Conservation (phyloP, 192 early-diverging fungal genomes). For the Polychytrium aggregatum region DNA sequence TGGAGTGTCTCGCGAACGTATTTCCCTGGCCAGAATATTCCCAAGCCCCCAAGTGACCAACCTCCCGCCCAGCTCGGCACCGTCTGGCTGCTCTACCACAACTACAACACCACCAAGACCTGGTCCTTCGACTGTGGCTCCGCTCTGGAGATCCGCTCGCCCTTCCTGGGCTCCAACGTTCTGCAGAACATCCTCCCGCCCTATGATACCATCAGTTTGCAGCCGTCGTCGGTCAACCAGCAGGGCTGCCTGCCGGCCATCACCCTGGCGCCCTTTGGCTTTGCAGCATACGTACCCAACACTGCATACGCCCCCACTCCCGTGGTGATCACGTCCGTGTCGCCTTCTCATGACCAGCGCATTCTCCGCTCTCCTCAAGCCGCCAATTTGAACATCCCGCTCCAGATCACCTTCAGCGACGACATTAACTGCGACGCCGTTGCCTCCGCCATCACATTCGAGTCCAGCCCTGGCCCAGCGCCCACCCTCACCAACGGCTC, state of each 20-base stretch:
- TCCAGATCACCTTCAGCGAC: background rate
- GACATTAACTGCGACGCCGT: background rate
- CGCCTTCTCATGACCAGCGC: background rate
- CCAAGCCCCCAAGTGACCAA: background rate
- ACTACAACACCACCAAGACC: conserved; percentile 1
- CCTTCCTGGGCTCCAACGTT: conserved; percentile 1
- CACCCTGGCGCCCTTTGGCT: background rate
- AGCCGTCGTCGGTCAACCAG: too few species aligned
- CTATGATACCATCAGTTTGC: conserved; percentile 1
- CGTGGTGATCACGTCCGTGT: background rate
- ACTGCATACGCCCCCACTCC: too few species aligned
- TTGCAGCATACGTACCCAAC: background rate
- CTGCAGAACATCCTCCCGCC: conserved; percentile 5
- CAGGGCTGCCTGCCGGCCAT: background rate
- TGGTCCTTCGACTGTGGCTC: background rate
- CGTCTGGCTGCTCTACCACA: conserved; percentile 2
- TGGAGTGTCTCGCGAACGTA: background rate
- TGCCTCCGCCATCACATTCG: background rate
- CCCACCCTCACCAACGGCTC: background rate
- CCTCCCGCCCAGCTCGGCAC: background rate
- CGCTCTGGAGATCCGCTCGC: background rate
- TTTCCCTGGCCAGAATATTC: background rate
- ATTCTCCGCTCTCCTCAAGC: background rate
- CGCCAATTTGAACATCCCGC: background rate
- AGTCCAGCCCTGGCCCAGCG: background rate